Conservation (phyloP, 2,329 filamentous ascomycete species). For the Trichoderma breve region DNA sequence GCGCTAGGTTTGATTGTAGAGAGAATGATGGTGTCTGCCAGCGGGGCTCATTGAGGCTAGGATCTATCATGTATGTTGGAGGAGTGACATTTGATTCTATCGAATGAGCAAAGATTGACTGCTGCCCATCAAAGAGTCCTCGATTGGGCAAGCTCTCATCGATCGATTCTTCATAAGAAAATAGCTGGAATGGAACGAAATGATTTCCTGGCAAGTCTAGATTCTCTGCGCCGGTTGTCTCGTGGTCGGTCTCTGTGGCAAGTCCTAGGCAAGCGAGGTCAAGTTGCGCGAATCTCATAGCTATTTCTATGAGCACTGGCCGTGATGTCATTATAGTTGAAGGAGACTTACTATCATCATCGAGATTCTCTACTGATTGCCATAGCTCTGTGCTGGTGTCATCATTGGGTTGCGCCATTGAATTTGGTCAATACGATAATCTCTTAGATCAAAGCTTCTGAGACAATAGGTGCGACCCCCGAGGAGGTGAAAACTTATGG, state of each 20-base stretch:
- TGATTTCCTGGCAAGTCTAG: not conserved
- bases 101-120: not conserved
- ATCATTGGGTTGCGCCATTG: not conserved
- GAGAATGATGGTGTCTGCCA: not conserved
- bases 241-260: not conserved
- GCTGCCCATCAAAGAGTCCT: not conserved
- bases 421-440: not conserved
- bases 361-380: not conserved
- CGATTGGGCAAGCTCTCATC: not conserved
- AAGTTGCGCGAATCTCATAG: not conserved
- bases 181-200: not conserved
- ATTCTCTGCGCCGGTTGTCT: not conserved
- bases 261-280: not conserved
- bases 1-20: not conserved
- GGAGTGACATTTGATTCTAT: not conserved
- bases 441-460: not conserved
- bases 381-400: not conserved
- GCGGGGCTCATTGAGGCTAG: not conserved
- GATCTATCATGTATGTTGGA: not conserved
- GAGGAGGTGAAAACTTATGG: not conserved
- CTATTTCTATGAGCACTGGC: not conserved
- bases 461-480: not conserved
- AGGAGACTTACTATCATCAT: not conserved
- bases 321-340: not conserved
- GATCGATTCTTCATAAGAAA: not conserved